Percentiles rank a stretch among this genome's conserved stretches.
These are phyloP conservation scores for Suhomyces tanzawaensis DNA, from an alignment of 805 yeast genomes.

Conservation along the genomic window DNA sequence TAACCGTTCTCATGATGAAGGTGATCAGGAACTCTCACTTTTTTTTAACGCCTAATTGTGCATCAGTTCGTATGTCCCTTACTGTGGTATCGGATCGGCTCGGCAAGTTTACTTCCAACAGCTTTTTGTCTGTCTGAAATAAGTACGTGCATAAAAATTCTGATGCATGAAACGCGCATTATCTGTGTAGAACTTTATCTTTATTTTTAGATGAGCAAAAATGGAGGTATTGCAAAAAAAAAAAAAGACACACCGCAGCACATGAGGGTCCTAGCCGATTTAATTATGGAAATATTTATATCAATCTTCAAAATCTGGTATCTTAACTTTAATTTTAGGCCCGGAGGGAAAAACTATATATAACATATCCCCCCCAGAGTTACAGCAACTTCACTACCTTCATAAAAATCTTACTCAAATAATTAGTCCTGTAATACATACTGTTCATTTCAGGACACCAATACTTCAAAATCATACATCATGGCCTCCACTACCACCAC, in stretches of 20 bases:
- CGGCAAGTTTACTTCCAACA: too few species aligned
- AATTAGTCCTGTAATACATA: too few species aligned
- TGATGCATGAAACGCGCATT: constrained; percentile 7
- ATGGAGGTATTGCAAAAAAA: neutral
- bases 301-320: constrained; percentile 4
- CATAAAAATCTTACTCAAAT: neutral
- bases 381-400: constrained; percentile 1
- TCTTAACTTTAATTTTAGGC: constrained; percentile 3
- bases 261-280: constrained; percentile 8
- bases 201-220: neutral
- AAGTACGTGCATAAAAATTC: neutral
- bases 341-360: constrained; percentile 3
- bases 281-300: constrained; percentile 3
- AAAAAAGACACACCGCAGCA: constrained; percentile 3
- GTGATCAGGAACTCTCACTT: too few species aligned
- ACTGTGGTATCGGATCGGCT: too few species aligned
- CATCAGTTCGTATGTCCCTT: too few species aligned
- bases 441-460: neutral
- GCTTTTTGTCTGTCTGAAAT: neutral
- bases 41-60: too few species aligned
- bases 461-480: too few species aligned
- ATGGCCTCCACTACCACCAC: constrained; percentile 6
- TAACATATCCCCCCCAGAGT: constrained; percentile 4
- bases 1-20: too few species aligned
- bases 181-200: constrained; percentile 5